A percentile compares a stretch with the other conserved stretches of the same genome.
These are phyloP conservation scores for Annulohypoxylon stygium DNA, from an alignment of 495 filamentous ascomycete species.

Conservation along the genomic window DNA sequence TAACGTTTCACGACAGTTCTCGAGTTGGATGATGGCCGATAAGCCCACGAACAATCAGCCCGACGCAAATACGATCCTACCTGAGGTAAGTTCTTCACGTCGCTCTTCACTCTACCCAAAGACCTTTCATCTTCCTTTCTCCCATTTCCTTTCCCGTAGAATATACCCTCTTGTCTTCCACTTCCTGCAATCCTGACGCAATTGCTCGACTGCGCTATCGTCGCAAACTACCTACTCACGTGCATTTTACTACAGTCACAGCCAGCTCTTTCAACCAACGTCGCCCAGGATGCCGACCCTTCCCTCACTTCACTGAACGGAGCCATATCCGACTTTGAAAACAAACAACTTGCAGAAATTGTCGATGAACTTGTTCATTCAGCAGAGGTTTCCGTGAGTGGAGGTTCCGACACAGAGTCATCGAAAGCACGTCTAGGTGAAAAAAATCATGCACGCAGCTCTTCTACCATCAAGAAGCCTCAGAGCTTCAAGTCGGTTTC, in stretches of 20 bases:
- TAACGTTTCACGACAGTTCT: slow-evolving; percentile 42
- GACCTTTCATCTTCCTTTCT: background rate
- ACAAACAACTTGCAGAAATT: slow-evolving; percentile 65
- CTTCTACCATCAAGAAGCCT: slow-evolving; percentile 81
- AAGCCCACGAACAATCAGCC: slow-evolving; percentile 65
- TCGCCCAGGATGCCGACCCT: slow-evolving; percentile 60
- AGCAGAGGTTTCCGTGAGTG: slow-evolving; percentile 69
- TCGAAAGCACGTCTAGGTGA: slow-evolving; percentile 64
- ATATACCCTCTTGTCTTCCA: background rate
- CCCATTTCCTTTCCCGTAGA: background rate
- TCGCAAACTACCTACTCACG: slow-evolving; percentile 40
- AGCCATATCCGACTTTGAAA: slow-evolving; percentile 60
- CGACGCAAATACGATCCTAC: slow-evolving; percentile 52
- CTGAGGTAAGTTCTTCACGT: slow-evolving; percentile 52
- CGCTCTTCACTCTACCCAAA: background rate
- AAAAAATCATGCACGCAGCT: slow-evolving; percentile 73
- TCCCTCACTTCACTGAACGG: slow-evolving; percentile 61
- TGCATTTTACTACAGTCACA: slow-evolving; percentile 43
- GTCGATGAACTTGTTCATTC: slow-evolving; percentile 65
- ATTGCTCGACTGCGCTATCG: slow-evolving; percentile 18
- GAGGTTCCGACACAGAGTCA: slow-evolving; percentile 78
- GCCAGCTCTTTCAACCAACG: slow-evolving; percentile 39
- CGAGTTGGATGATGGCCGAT: slow-evolving; percentile 67
- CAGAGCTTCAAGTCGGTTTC: slow-evolving; percentile 94
- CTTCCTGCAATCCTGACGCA: slow-evolving; percentile 6